These are phyloP conservation scores for Gossypium davidsonii DNA, from an alignment of 441 rosid genomes.

Conservation along the genomic window DNA sequence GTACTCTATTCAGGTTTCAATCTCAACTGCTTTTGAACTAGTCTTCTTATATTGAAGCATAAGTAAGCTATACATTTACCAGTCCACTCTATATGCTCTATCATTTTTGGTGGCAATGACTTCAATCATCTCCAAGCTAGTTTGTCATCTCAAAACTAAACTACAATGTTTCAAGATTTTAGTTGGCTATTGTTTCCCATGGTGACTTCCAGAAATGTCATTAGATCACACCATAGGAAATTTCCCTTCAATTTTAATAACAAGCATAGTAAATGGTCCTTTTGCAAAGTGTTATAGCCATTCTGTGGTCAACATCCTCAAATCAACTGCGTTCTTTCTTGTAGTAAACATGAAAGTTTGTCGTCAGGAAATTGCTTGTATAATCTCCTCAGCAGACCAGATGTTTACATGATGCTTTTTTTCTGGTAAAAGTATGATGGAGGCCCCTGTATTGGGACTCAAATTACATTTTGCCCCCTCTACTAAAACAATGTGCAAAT, in stretches of 20 bases:
- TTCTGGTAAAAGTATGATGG: too few relatives aligned
- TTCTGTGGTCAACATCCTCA: background rate
- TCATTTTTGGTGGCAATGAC: background rate
- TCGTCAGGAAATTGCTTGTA: background rate
- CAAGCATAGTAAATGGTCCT: background rate
- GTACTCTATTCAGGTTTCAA: conserved; percentile 50
- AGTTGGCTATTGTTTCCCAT: background rate
- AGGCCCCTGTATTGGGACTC: too few relatives aligned
- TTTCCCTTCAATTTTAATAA: background rate
- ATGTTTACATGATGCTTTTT: background rate
- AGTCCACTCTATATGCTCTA: background rate
- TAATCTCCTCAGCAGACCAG: background rate
- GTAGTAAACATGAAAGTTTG: background rate
- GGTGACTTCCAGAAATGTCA: background rate
- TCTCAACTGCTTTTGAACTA: conserved; percentile 1
- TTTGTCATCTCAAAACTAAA: background rate
- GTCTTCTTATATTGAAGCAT: background rate
- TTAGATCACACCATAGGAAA: background rate
- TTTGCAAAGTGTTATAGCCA: background rate
- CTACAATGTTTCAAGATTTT: background rate
- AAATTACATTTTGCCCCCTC: too few relatives aligned
- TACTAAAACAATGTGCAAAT: too few relatives aligned
- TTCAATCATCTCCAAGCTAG: background rate
- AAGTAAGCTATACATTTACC: background rate
- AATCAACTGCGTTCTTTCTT: background rate